Conservation (phyloP, 1,284 basidiomycete species). For the Papiliotrema flavescens region DNA sequence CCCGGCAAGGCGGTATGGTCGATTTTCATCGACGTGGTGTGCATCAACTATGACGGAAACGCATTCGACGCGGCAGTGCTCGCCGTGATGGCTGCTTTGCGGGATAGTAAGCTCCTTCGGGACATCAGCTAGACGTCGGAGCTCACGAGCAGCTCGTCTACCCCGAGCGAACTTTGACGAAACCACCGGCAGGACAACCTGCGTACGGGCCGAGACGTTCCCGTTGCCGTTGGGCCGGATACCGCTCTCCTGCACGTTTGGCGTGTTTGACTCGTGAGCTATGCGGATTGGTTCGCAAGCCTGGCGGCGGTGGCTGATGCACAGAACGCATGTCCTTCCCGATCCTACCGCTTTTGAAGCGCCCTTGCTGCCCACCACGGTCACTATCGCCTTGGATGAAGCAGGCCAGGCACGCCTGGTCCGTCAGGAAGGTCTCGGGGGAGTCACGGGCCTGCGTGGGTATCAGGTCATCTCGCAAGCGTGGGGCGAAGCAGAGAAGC, state of each 20-base stretch:
- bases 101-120: constrained; percentile 62
- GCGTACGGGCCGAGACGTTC: constrained; percentile 56
- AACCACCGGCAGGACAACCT: constrained; percentile 63
- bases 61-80: constrained; percentile 84
- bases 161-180: constrained; percentile 71
- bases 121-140: neutral
- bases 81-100: constrained; percentile 80
- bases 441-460: constrained; percentile 49
- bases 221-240: constrained; percentile 52
- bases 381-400: constrained; percentile 65
- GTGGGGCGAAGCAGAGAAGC: constrained; percentile 34
- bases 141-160: constrained; percentile 59
- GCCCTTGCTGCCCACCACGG: constrained; percentile 67
- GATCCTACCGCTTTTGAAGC: constrained; percentile 90
- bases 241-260: constrained; percentile 69
- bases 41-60: constrained; percentile 96
- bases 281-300: neutral
- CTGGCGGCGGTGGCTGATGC: constrained; percentile 25
- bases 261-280: constrained; percentile 72
- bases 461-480: constrained; percentile 34
- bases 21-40: constrained; percentile 87
- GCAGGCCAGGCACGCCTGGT: constrained; percentile 52
- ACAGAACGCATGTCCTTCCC: constrained; percentile 60
- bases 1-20: constrained; percentile 80
- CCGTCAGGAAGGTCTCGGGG: constrained; percentile 59